Conservation (phyloP, 148 eudicot genomes). For the Vaccinium darrowii region DNA sequence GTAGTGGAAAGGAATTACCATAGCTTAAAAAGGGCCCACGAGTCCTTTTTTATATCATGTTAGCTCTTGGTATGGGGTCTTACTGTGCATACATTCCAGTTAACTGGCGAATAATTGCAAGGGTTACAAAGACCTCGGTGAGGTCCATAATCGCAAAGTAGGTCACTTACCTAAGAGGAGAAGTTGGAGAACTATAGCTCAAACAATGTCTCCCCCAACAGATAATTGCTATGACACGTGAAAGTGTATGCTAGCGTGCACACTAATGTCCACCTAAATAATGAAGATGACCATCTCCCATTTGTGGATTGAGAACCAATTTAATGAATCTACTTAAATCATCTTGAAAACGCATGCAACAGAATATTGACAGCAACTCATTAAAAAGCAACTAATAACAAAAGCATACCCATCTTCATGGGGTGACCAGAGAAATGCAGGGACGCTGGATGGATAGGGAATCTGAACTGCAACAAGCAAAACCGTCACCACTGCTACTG, state of each 20-base stretch:
- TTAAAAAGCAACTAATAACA: no score
- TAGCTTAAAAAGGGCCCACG: neutral
- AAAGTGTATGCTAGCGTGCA: neutral
- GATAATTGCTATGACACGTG: neutral
- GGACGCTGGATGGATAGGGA: conserved; percentile 48
- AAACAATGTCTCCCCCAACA: neutral
- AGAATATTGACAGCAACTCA: no score
- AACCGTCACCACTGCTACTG: conserved; percentile 24
- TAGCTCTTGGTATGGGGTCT: neutral
- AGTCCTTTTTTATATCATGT: neutral
- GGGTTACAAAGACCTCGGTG: neutral
- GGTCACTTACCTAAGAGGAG: neutral
- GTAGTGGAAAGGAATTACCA: neutral
- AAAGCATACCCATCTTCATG: conserved; percentile 51
- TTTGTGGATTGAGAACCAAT: neutral
- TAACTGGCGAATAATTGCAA: neutral
- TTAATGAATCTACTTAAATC: neutral
- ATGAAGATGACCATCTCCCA: neutral
- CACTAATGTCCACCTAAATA: neutral
- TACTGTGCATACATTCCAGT: neutral
- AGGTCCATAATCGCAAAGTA: neutral
- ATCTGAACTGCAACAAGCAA: conserved; percentile 43
- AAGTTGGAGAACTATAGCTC: neutral
- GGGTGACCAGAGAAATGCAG: conserved; percentile 81
- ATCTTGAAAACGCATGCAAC: neutral